Conservation (phyloP, 2,329 filamentous ascomycete genomes). For the Septoria linicola region DNA sequence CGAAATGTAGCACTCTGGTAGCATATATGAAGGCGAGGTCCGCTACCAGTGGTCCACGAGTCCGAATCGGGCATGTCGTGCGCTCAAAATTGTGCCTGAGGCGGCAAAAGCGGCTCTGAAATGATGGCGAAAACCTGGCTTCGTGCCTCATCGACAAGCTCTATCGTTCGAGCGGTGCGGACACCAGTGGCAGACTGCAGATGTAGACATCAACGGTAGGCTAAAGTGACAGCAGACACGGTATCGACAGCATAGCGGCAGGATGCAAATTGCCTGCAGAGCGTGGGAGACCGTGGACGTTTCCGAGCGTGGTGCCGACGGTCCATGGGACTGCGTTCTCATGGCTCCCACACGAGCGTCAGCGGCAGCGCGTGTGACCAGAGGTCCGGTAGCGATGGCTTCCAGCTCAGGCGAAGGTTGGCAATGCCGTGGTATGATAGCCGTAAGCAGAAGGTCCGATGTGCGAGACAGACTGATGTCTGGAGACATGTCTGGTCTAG, state of each 20-base stretch:
- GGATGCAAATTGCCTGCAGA: conserved; percentile 3
- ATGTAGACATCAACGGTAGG: neutral
- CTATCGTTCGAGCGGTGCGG: neutral
- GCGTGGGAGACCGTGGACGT: conserved; percentile 1
- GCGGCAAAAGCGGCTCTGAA: too few species aligned
- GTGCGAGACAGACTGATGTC: neutral
- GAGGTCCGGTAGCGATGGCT: conserved; percentile 6
- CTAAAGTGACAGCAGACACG: conserved; percentile 6
- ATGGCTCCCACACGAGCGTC: conserved; percentile 8
- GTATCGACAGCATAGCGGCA: conserved; percentile 10
- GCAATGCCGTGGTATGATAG: neutral
- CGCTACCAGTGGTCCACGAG: neutral
- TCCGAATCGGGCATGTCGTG: neutral
- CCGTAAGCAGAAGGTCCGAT: neutral
- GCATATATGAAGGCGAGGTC: neutral
- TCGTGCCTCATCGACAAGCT: neutral
- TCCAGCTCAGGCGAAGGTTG: neutral
- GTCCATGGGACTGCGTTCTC: conserved; percentile 5
- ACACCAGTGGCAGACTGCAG: conserved; percentile 4
- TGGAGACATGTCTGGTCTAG: neutral
- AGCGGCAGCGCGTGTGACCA: neutral
- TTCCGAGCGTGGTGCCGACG: neutral
- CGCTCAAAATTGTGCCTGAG: neutral
- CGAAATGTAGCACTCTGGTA: neutral
- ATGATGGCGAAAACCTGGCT: neutral